Evolutionary conservation across 768 basidiomycete genomes (phyloP).

Genomic region (Calocera viscosa): DNA sequence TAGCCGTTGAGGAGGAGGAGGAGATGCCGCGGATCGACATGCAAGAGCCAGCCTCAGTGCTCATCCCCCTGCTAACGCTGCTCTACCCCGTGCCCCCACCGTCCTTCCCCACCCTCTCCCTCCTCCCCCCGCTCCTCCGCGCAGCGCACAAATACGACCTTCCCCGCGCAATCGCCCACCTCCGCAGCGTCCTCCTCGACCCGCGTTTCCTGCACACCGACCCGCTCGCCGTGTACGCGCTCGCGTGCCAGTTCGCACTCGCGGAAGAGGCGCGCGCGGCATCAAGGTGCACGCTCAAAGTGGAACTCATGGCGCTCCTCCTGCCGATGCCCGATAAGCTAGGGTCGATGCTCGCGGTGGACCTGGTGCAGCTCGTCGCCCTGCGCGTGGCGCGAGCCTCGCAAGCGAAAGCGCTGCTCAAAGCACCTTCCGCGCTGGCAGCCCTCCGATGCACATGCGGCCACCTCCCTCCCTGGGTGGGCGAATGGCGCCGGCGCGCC

Average conservation of each 20-base stretch:
- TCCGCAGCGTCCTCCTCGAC: background rate
- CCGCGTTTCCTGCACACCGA: background rate
- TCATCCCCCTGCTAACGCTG: constrained; percentile 2
- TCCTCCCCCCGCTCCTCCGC: background rate
- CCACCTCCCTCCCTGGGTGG: constrained; percentile 26
- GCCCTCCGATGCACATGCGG: constrained; percentile 15
- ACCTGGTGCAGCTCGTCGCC: background rate
- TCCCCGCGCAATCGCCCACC: background rate
- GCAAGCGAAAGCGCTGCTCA: background rate
- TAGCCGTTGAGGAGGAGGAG: background rate
- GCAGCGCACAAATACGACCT: constrained; percentile 1
- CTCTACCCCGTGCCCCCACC: constrained; percentile 3
- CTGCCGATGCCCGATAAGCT: background rate
- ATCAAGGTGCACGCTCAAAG: background rate
- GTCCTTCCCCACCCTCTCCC: background rate
- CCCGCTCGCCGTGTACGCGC: background rate
- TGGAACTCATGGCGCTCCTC: background rate
- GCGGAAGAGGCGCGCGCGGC: background rate
- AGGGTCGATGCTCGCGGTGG: background rate
- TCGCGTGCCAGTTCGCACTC: background rate
- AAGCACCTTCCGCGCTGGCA: background rate
- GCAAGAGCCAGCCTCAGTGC: background rate
- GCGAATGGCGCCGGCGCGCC: constrained; percentile 27
- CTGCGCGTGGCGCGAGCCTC: background rate
- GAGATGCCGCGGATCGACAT: background rate